Conservation (phyloP, 805 yeast genomes). For the Wickerhamomyces alni region DNA sequence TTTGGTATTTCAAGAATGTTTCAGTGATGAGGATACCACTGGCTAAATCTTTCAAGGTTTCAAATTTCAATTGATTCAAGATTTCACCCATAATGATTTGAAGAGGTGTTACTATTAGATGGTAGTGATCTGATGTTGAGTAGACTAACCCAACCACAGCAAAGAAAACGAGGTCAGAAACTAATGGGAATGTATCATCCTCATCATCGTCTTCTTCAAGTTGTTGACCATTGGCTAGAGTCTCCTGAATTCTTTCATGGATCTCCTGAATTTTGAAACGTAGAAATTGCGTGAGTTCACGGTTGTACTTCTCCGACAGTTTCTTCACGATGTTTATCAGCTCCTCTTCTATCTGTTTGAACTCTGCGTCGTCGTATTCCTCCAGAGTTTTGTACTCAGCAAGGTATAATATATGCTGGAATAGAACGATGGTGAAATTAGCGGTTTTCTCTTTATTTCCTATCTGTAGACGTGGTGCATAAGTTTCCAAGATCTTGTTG, state of each 20-base stretch:
- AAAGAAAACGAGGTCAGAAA: conserved; percentile 61
- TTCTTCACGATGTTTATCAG: conserved; percentile 44
- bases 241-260: conserved; percentile 42
- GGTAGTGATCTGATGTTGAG: conserved; percentile 95
- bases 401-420: conserved; percentile 54
- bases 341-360: conserved; percentile 33
- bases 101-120: conserved; percentile 83
- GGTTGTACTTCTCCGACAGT: conserved; percentile 61
- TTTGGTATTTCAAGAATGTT: conserved; percentile 63
- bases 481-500: conserved; percentile 47
- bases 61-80: conserved; percentile 45
- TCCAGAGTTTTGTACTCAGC: conserved; percentile 29
- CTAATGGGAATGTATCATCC: conserved; percentile 28
- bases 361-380: conserved; percentile 27
- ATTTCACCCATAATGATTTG: conserved; percentile 66
- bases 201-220: conserved; percentile 21
- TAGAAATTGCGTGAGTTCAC: conserved; percentile 53
- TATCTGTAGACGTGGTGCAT: conserved; percentile 71
- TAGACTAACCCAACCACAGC: conserved; percentile 69
- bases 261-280: conserved; percentile 51
- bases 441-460: conserved; percentile 79
- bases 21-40: conserved; percentile 66
- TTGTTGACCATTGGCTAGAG: neutral
- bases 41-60: conserved; percentile 36
- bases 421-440: conserved; percentile 52